Evolutionary conservation across 2,329 filamentous ascomycete species (phyloP), one percentile per base, ranked within the genome.

Genomic region (Ceratocystiopsis brevicomis): DNA sequence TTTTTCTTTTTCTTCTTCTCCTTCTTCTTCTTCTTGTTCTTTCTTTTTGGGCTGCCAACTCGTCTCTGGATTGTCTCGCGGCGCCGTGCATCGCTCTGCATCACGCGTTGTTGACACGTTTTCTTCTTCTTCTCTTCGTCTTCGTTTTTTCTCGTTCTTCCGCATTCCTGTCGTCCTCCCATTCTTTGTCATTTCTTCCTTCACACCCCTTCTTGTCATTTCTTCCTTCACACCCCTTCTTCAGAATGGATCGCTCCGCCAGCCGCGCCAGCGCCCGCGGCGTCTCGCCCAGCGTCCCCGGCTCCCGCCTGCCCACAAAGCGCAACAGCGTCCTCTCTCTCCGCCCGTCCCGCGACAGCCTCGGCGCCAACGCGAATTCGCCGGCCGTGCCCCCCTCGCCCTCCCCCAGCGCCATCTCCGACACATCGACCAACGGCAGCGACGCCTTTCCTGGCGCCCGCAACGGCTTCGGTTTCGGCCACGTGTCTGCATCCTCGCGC

Each of bases 251-350:
- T 21, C 19, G 19, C 19, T 21, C 13, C 3, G 10, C 21, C 15
- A 19, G 14, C 16, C 12, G 13, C 33, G 9, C 4, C 33, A 35
- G 43, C 42, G n/a, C 41, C 43, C 8, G 37, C 36, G 35, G 34
- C 30, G 39, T 35, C 17, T 6, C 40, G 14, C 19, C 40, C 18
- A 16, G 2, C 15, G 37, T 45, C 45, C 37, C 38, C 39, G 18
- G 42, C 4, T 46, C 44, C 38, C 46, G 46, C 1, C 37, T 48
- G 25, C 46, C 46, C 14, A 44, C 46, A 16, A 44, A 45, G 40
- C 48, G 44, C 36, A 48, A 41, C 37, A 49, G 49, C 44, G 46
- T 21, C 25, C 44, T 44, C 30, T 47, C 49, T 6, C 38, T 45
- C 17, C 44, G 44, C 37, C 41, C 45, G 19, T 18, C 41, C 33